Base-by-base conservation (phyloP, 2,329 filamentous ascomycete species). In the Shiraia sp. region DNA sequence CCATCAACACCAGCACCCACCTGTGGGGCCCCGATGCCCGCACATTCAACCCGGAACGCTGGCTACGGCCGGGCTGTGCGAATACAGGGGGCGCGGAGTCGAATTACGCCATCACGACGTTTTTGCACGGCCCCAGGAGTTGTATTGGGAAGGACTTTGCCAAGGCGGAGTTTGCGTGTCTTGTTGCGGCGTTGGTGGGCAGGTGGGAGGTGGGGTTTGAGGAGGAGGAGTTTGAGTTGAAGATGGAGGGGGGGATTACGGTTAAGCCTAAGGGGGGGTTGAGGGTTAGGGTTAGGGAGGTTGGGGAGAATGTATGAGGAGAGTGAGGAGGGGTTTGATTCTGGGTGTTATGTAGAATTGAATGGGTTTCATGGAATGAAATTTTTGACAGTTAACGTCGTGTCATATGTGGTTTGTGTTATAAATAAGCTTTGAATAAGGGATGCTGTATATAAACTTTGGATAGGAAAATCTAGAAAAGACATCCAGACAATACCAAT, bases 141-240 rank as follows among this genome's bases (percentile, higher is more conserved):
- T 96, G 91, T 63, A 96, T 96, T 55, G 91, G 90, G 0, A 80
- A 85, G 67, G 76, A 77, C 2, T 96, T 96, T 70, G 87, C 91
- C 0, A 86, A 83, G 63, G 82, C 86, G 1, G 92, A 96, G 74
- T 88, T 96, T 69, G 89, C 88, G 7, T 92, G 87, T 62, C 71
- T 96, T 49, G 64, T 96, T 32, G 90, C 90, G 15, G 79, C 81
- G 7, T 83, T 87, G 77, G 79, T 92, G 3, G 90, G 90, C 1
- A 77, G 81, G 26, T 95, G 95, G 67, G 79, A 83, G 61, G 79
- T 83, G 46, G 79, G 85, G 63, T 71, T 83, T 63, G 84, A 87
- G 57, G 81, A 88, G 70, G 75, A 43, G 25, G 39, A 43, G 6
- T 59, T 74, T 19, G 82, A 86, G 53, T 64, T 92, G 32, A 69